phyloP scores from a whole-genome alignment of 805 yeast species.

The Schizosaccharomyces pombe region DNA sequence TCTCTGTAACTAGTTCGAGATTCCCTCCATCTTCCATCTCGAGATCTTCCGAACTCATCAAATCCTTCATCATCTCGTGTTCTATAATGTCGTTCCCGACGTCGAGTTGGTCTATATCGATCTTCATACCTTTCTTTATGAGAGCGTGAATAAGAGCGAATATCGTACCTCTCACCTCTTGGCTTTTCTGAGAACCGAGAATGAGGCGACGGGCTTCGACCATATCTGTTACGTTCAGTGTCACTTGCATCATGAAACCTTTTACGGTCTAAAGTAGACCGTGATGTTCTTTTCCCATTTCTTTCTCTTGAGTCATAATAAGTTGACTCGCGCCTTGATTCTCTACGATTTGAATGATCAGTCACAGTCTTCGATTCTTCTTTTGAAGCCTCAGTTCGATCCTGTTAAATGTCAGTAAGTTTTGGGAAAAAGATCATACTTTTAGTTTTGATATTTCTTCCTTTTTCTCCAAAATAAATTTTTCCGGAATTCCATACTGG shows the following conservation, averaged over 20 bases:
- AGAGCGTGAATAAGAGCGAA: too few species aligned
- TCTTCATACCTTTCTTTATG: too few species aligned
- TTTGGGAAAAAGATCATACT: background rate
- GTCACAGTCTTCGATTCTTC: background rate
- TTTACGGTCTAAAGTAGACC: too few species aligned
- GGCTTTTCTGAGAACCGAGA: too few species aligned
- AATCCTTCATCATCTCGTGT: background rate
- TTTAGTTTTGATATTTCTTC: background rate
- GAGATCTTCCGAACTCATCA: background rate
- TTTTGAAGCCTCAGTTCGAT: background rate
- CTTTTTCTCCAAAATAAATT: slow-evolving; percentile 2
- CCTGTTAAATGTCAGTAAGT: background rate
- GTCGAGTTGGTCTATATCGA: background rate
- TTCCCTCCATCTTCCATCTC: background rate
- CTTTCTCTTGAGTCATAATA: too few species aligned
- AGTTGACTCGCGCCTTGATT: too few species aligned
- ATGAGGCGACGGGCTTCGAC: too few species aligned
- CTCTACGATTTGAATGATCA: too few species aligned
- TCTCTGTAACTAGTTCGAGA: background rate
- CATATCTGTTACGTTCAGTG: too few species aligned
- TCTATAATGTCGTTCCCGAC: background rate
- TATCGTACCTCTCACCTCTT: too few species aligned
- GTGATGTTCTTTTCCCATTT: too few species aligned
- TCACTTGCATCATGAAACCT: too few species aligned
- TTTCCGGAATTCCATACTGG: background rate